Evolutionary conservation across 2,329 filamentous ascomycete species (phyloP).

Genomic region (Fragosphaeria purpurea): DNA sequence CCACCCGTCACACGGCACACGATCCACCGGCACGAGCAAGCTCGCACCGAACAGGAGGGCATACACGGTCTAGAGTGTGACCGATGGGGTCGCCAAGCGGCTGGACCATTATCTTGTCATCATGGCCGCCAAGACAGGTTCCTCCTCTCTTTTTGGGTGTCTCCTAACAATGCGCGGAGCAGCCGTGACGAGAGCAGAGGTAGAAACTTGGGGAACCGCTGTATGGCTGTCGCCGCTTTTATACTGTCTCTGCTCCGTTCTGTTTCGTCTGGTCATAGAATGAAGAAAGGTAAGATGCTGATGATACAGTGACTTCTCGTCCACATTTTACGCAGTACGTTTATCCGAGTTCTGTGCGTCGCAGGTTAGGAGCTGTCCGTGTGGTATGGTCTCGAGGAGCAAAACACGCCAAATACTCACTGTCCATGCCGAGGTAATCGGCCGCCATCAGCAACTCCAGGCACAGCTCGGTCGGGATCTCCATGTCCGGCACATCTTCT

Average conservation of each 20-base stretch:
- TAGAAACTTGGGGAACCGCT: too few species aligned
- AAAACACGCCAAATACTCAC: slow-evolving; percentile 24
- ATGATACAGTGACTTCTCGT: too few species aligned
- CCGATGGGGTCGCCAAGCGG: slow-evolving; percentile 19
- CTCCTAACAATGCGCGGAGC: too few species aligned
- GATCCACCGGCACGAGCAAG: slow-evolving; percentile 25
- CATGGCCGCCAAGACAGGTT: too few species aligned
- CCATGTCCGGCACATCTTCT: slow-evolving; percentile 69
- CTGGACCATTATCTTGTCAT: too few species aligned
- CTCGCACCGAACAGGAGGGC: slow-evolving; percentile 5
- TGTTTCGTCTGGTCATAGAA: too few species aligned
- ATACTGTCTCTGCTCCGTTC: too few species aligned
- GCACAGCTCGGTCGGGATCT: slow-evolving; percentile 68
- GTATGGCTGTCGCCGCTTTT: too few species aligned
- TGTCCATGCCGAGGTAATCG: slow-evolving; percentile 64
- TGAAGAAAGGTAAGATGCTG: too few species aligned
- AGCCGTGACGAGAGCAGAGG: too few species aligned
- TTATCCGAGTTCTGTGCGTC: background rate
- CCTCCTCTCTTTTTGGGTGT: too few species aligned
- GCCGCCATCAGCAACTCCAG: slow-evolving; percentile 69
- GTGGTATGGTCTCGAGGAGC: background rate
- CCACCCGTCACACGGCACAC: slow-evolving; percentile 34
- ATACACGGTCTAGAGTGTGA: slow-evolving; percentile 11
- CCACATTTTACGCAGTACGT: too few species aligned
- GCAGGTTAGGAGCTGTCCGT: background rate